Evolutionary conservation across 169 alveolate genomes (phyloP).

Genomic region (Cryptosporidium parvum): DNA sequence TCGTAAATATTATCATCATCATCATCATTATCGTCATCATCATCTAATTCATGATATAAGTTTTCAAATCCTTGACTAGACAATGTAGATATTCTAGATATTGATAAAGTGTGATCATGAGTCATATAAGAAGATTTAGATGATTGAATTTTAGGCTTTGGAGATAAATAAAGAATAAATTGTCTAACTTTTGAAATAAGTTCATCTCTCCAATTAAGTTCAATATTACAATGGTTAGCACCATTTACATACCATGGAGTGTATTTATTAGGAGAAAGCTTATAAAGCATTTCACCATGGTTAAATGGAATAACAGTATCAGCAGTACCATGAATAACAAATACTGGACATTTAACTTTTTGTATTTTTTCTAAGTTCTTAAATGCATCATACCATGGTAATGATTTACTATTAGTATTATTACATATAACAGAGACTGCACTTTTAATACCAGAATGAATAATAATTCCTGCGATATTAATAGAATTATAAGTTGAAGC

Average conservation of each 20-base stretch:
- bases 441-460: conserved; percentile 82
- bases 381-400: conserved; percentile 82
- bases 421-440: conserved; percentile 79
- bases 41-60: conserved; percentile 2
- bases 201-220: conserved; percentile 58
- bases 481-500: conserved; percentile 26
- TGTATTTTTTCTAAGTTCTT: conserved; percentile 80
- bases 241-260: conserved; percentile 75
- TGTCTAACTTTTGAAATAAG: conserved; percentile 15
- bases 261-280: conserved; percentile 33
- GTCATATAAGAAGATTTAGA: not conserved
- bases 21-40: conserved; percentile 21
- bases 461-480: conserved; percentile 81
- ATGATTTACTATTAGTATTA: conserved; percentile 30
- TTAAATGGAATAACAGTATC: conserved; percentile 79
- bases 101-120: not conserved
- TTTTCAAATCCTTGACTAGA: conserved; percentile 66
- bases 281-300: conserved; percentile 79
- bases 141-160: not conserved
- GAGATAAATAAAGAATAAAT: conserved; percentile 25
- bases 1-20: not conserved
- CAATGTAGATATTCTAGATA: conserved; percentile 50
- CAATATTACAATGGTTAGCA: conserved; percentile 66
- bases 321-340: conserved; percentile 83
- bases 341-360: conserved; percentile 82